Base-by-base conservation (phyloP, 1,284 basidiomycete species). In the Mycosarcoma maydis region DNA sequence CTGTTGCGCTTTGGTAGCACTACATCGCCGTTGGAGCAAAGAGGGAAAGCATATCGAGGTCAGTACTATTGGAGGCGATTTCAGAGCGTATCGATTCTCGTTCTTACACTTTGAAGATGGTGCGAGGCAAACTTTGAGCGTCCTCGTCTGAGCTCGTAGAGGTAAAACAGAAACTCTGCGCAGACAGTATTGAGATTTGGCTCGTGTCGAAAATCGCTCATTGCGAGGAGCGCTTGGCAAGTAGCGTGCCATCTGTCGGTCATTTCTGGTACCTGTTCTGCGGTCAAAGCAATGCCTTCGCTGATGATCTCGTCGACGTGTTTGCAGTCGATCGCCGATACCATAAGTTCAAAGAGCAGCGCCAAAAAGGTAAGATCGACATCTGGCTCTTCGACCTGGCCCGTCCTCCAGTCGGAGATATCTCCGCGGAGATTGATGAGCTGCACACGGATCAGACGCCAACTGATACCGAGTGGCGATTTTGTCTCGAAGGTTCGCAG, bases 171-270 rank as follows among this genome's bases (percentile, higher is more conserved):
- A 6, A 70, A 62, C 24, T 73, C 60, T 11, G 75, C 59, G 39
- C 60, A 59, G 20, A 77, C 52, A 16, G 72, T 70, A 56, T 77
- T 77, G 49, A 70, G 52, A 39, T 77, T 77, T n/a, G 75, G 73
- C 42, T 75, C 61, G 46, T 64, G 56, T 9, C 56, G 42, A 14
- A 66, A 71, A 46, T 73, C 61, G 45, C 68, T 64, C 60, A 72
- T 68, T 17, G 64, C 60, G 22, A 77, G 45, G 13, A 77, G 51
- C 3, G 75, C 57, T 34, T 75, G 70, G 24, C 64, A 69, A 7
- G 67, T 64, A 8, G 65, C 62, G 34, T 75, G 61, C 75, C 75
- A 77, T 9, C 64, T 48, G n/a, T 75, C 70, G 10, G 72, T 66
- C 67, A 59, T 54, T 17, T 66, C 57, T n/a, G 54, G 46, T 9